phyloP scores from a whole-genome alignment of 2,329 filamentous ascomycete genomes.

The Aspergillus udagawae region DNA sequence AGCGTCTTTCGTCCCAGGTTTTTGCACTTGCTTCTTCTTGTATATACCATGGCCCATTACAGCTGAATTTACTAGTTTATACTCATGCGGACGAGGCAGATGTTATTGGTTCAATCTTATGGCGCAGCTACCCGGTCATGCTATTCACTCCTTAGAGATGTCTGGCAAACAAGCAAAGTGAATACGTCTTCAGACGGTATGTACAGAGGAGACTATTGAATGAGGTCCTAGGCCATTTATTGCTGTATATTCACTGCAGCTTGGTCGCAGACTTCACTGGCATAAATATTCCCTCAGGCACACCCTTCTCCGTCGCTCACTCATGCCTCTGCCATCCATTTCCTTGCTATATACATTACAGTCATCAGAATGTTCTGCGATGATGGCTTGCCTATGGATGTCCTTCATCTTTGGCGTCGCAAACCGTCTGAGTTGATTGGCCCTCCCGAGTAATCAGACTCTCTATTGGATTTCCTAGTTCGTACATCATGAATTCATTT shows the following conservation, averaged over 20 bases:
- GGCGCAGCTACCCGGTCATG: background rate
- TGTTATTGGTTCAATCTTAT: background rate
- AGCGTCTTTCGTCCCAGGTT: background rate
- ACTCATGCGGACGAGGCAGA: background rate
- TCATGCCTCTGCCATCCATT: background rate
- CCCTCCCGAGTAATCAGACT: no score
- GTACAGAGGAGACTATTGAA: background rate
- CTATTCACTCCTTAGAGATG: background rate
- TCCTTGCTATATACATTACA: background rate
- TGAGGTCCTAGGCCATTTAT: background rate
- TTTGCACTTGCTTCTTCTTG: background rate
- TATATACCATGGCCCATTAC: background rate
- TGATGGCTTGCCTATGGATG: background rate
- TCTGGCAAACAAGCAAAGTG: background rate
- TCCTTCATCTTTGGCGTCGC: background rate
- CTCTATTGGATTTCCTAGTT: no score
- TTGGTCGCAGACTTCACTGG: background rate
- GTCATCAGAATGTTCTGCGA: background rate
- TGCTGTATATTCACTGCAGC: background rate
- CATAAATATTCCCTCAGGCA: background rate
- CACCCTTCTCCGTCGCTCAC: no score
- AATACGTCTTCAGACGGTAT: background rate
- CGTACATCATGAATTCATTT: background rate
- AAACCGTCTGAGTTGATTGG: background rate
- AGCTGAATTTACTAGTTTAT: background rate